Percentiles rank a stretch among this genome's conserved stretches.
These are phyloP conservation scores for Russula vinacea DNA, from an alignment of 768 basidiomycete species.

Conservation along the genomic window DNA sequence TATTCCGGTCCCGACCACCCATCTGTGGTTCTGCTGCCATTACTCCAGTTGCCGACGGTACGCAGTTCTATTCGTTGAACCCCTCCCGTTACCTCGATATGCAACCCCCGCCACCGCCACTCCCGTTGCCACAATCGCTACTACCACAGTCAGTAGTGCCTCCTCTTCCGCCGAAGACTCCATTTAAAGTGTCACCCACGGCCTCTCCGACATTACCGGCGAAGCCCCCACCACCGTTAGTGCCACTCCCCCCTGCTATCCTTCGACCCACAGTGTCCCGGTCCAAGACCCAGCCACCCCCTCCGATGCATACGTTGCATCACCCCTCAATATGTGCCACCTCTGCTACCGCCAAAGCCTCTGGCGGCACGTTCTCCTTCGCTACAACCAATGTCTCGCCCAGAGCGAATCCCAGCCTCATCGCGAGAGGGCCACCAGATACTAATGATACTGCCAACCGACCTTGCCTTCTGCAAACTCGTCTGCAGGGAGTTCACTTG, in stretches of 20 bases:
- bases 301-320: neutral
- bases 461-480: conserved; percentile 21
- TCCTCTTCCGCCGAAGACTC: conserved; percentile 23
- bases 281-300: conserved; percentile 15
- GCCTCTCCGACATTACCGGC: conserved; percentile 16
- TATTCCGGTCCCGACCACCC: neutral
- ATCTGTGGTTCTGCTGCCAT: neutral
- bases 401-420: neutral
- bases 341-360: conserved; percentile 11
- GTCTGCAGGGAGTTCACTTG: conserved; percentile 9
- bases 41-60: neutral
- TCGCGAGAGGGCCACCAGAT: neutral
- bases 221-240: conserved; percentile 8
- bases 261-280: neutral
- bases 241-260: neutral
- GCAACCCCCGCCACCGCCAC: conserved; percentile 1
- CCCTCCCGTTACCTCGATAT: conserved; percentile 12
- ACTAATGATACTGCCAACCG: neutral
- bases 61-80: neutral
- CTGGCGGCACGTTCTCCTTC: conserved; percentile 8
- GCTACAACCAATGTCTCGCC: neutral
- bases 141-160: conserved; percentile 4
- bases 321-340: neutral
- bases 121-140: neutral
- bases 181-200: conserved; percentile 1